These are phyloP conservation scores for Catenaria anguillulae DNA, from an alignment of 371 early-diverging fungal genomes.

Conservation along the genomic window DNA sequence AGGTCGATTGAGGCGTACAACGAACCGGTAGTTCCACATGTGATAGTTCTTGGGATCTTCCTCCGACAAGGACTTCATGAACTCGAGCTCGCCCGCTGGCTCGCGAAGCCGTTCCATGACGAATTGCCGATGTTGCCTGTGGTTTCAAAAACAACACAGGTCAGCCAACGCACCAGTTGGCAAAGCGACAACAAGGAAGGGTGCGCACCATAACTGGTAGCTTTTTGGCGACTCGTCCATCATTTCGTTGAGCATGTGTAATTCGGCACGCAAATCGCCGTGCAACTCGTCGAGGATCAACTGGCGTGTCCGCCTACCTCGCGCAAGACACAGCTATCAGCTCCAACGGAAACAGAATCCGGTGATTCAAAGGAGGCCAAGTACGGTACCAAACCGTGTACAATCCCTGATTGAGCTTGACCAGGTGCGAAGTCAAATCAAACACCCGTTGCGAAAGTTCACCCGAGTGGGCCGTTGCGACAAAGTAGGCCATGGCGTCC, in stretches of 20 bases:
- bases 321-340: background rate
- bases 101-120: conserved; percentile 48
- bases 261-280: conserved; percentile 47
- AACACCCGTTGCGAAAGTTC: conserved; percentile 70
- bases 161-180: background rate
- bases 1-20: background rate
- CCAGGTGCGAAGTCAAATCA: conserved; percentile 57
- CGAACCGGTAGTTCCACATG: conserved; percentile 76
- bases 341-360: background rate
- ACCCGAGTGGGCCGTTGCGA: conserved; percentile 50
- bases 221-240: conserved; percentile 67
- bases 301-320: conserved; percentile 79
- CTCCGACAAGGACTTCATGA: conserved; percentile 49
- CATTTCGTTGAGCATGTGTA: conserved; percentile 54
- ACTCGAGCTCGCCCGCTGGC: conserved; percentile 39
- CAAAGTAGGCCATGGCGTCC: conserved; percentile 74
- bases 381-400: conserved; percentile 78
- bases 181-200: background rate
- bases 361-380: conserved; percentile 2
- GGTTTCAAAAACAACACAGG: background rate
- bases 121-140: conserved; percentile 77
- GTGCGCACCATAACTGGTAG: conserved; percentile 80
- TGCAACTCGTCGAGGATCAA: conserved; percentile 48
- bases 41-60: conserved; percentile 95
- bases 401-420: conserved; percentile 75